A percentile compares a stretch with the other conserved stretches of the same genome.
Conservation (phyloP, 2,329 filamentous ascomycete genomes). For the Hymenoscyphus albidus region DNA sequence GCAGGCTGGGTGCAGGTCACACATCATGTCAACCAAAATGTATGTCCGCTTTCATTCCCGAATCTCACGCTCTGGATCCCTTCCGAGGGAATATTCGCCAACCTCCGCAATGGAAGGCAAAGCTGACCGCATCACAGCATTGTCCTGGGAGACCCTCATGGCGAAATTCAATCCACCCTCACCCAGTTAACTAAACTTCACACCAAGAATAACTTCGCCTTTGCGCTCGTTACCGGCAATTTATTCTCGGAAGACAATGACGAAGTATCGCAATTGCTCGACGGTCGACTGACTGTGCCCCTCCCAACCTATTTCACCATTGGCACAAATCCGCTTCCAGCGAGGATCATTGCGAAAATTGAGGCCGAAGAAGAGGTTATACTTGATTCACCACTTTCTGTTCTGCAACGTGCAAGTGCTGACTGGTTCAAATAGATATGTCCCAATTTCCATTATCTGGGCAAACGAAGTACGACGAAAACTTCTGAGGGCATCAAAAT, state of each 20-base stretch:
- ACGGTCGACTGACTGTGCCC: constrained; percentile 69
- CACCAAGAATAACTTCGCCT: constrained; percentile 80
- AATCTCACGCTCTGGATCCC: background rate
- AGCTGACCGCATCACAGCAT: constrained; percentile 27
- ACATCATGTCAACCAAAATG: constrained; percentile 45
- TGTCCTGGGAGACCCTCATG: constrained; percentile 79
- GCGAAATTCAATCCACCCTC: constrained; percentile 71
- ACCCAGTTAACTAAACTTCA: constrained; percentile 77
- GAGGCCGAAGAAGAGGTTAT: constrained; percentile 60
- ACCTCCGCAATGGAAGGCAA: background rate
- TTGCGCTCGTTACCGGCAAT: constrained; percentile 80
- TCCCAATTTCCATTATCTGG: constrained; percentile 85
- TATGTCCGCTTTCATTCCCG: constrained; percentile 10
- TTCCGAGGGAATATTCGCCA: no score
- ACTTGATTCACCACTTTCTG: constrained; percentile 3
- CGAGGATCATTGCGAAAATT: constrained; percentile 66
- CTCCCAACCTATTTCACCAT: constrained; percentile 90
- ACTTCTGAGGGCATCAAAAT: constrained; percentile 87
- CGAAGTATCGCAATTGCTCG: constrained; percentile 59
- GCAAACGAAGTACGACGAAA: constrained; percentile 81
- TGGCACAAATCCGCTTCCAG: constrained; percentile 68
- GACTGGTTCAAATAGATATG: constrained; percentile 55
- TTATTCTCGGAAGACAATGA: constrained; percentile 68
- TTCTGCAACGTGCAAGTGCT: constrained; percentile 8
- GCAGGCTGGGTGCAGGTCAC: background rate